Evolutionary conservation across 1,284 basidiomycete species (phyloP), one percentile per base, ranked within the genome.

Genomic region (Phlebopus sp.): DNA sequence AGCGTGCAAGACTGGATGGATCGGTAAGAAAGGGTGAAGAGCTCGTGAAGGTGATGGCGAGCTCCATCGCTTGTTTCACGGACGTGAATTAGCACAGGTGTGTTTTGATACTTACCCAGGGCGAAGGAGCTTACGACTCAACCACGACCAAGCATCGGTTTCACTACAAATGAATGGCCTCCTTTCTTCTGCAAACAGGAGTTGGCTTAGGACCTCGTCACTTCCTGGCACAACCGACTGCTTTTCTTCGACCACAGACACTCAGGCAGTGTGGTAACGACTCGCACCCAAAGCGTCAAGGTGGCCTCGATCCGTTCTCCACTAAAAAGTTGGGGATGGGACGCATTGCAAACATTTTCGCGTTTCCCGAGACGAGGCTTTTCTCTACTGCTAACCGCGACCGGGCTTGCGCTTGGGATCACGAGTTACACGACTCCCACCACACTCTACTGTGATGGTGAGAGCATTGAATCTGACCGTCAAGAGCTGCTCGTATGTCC

Each of bases 371-470:
- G 11, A 18, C 50, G 41, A 5, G 4, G 44, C 25, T 40, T 66
- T 30, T 53, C 60, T 10, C 18, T 47, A 27, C 19, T 67, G 11
- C 32, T 67, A 41, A 50, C 58, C 9, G 59, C 55, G 19, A 49
- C 59, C 8, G 61, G 66, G 5, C 53, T 72, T 29, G 70, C 69
- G 10, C 54, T 78, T 10, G 70, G 71, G 11, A 49, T 70, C 11
- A 59, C 67, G 15, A 51, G 60, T 17, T 52, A 60, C 27, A 44
- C 56, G 2, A 51, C 51, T 39, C 55, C 64, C 5, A 7, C 47
- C 10, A 51, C 58, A 14, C 54, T 73, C 17, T 53, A 64, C 37
- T 75, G 73, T 55, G 74, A 76, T 54, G 64, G 74, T 69, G 50
- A 52, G 62, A 54, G 30, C 14, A 36, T 1, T 13, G 14, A 38